Evolutionary conservation across 345 rosid species (phyloP), one percentile per base, ranked within the genome.

Genomic region (Sonneratia alba): DNA sequence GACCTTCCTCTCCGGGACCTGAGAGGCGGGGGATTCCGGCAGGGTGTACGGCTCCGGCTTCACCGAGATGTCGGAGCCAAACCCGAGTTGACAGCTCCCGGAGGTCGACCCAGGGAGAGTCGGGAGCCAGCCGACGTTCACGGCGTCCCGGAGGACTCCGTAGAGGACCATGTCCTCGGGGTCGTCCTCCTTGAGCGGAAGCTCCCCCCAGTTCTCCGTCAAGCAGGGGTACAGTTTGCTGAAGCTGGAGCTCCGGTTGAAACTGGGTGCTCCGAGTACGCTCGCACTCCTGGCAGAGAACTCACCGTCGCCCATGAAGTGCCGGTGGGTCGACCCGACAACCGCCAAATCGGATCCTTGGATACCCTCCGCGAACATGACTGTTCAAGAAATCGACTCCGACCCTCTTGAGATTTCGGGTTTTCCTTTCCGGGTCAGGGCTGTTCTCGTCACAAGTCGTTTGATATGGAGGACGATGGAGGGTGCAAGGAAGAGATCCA

Each of bases 201-300:
- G 83, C 0, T 91, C 97, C 4, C 99, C 99, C 98, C 99, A 95
- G 45, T 82, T 92, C 45, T 92, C 97, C 0, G 97, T 80, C 57
- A 92, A 79, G n/a, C 97, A 92, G 66, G 97, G 89, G 80, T 85
- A 79, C 84, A 88, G 79, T 19, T 86, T 75, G 67, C 89, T 49
- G 56, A 90, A 90, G 76, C 98, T 92, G 3, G 90, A 79, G 75
- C 83, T 86, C 86, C 92, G 45, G 79, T 77, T 68, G 75, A 84
- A 87, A 40, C 75, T 69, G 21, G 89, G 83, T 34, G 75, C 76
- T 45, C 71, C 74, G 21, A n/a, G 38, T n/a, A 81, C 64, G 74
- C 72, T 64, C 76, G 77, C 36, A 5, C 32, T 27, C 32, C 32
- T 27, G 32, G 32, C 32, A 27, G 32, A 27, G 32, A 27, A 27